Percentiles rank a stretch among this genome's conserved stretches.
Evolutionary conservation across 805 yeast species (phyloP).

Genomic region (Metschnikowia orientalis): DNA sequence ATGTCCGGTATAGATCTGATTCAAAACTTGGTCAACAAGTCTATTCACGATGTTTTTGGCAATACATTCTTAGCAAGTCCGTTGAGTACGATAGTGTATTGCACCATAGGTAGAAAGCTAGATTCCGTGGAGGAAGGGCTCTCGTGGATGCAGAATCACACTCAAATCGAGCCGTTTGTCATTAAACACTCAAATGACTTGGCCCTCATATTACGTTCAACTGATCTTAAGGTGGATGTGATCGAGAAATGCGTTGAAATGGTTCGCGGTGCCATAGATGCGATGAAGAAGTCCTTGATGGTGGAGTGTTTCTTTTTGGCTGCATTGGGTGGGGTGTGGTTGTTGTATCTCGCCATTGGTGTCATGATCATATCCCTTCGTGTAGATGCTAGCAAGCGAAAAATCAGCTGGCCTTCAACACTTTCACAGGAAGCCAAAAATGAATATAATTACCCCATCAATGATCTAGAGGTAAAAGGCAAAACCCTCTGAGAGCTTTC

Average conservation of each 20-base stretch:
- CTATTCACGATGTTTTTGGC: constrained; percentile 58
- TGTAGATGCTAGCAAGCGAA: constrained; percentile 3
- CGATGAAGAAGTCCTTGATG: constrained; percentile 33
- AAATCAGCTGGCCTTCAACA: constrained; percentile 13
- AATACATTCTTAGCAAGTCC: constrained; percentile 64
- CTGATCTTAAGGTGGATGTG: constrained; percentile 40
- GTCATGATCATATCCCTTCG: constrained; percentile 13
- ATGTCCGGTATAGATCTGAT: constrained; percentile 7
- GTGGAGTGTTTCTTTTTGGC: constrained; percentile 47
- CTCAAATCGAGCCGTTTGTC: constrained; percentile 22
- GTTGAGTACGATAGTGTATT: constrained; percentile 63
- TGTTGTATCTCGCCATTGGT: constrained; percentile 41
- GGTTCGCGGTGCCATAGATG: constrained; percentile 24
- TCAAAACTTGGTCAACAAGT: constrained; percentile 48
- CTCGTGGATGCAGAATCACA: constrained; percentile 68
- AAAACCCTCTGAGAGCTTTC: neutral
- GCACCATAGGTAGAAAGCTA: constrained; percentile 75
- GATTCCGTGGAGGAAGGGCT: constrained; percentile 63
- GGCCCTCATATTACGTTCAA: constrained; percentile 42
- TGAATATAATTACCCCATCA: constrained; percentile 10
- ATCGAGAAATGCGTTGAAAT: constrained; percentile 30
- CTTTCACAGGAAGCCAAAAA: constrained; percentile 7
- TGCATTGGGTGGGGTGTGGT: constrained; percentile 46
- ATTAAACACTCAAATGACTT: constrained; percentile 24
- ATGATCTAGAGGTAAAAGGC: constrained; percentile 7